Evolutionary conservation across 768 basidiomycete species (phyloP).

Genomic region (Hygrophorus russula): DNA sequence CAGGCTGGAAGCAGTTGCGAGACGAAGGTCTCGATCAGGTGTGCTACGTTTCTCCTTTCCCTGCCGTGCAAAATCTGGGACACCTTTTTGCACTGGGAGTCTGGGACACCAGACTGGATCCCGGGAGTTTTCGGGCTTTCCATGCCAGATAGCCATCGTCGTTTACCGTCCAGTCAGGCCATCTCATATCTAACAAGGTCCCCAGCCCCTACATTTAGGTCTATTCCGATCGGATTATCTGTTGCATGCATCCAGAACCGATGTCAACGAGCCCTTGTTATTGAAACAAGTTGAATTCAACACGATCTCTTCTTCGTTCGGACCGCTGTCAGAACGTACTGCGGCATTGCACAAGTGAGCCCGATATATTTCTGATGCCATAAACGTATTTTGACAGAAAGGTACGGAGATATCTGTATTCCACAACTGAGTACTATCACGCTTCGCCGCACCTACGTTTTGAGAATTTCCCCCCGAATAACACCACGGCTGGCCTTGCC

Average conservation of each 20-base stretch:
- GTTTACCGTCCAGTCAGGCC: neutral
- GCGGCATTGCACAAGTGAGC: conserved; percentile 68
- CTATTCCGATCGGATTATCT: conserved; percentile 94
- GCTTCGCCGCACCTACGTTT: conserved; percentile 38
- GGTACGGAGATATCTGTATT: conserved; percentile 47
- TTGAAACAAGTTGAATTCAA: conserved; percentile 98
- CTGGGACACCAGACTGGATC: no score
- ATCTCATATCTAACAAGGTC: neutral
- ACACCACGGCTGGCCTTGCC: conserved; percentile 58
- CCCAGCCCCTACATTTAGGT: conserved; percentile 74
- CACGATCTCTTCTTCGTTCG: conserved; percentile 90
- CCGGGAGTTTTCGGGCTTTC: no score
- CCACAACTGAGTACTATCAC: conserved; percentile 57
- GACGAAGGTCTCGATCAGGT: conserved; percentile 47
- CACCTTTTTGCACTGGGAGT: no score
- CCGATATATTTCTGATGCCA: neutral
- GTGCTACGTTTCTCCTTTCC: conserved; percentile 2
- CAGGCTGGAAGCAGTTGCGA: conserved; percentile 68
- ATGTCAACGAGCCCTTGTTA: conserved; percentile 20
- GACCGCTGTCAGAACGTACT: conserved; percentile 55
- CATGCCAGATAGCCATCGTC: no score
- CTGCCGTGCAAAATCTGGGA: no score
- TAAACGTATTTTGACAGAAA: conserved; percentile 3
- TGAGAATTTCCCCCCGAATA: conserved; percentile 62
- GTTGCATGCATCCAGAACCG: conserved; percentile 41